These are phyloP conservation scores for Aspergillus vadensis DNA, from an alignment of 2,329 filamentous ascomycete species.

Conservation along the genomic window DNA sequence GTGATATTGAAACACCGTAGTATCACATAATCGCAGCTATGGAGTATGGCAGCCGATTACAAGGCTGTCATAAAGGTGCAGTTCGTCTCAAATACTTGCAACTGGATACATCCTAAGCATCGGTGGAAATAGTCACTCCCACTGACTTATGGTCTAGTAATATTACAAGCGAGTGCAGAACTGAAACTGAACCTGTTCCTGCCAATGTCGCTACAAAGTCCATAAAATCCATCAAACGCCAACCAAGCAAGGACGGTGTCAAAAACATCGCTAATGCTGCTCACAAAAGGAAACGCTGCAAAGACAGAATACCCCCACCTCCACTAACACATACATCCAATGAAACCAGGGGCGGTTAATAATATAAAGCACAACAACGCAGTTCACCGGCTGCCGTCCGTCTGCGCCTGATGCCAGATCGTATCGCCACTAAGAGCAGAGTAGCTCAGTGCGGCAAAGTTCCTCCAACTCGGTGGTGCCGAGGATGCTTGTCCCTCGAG, in stretches of 20 bases:
- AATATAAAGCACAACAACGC: constrained; percentile 14
- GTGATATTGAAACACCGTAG: no score
- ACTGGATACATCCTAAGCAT: no score
- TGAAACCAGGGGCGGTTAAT: constrained; percentile 17
- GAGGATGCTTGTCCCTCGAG: constrained; percentile 36
- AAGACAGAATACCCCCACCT: constrained; percentile 19
- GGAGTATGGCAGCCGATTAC: no score
- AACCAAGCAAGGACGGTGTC: constrained; percentile 20
- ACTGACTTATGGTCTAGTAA: no score
- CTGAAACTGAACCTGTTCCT: not conserved
- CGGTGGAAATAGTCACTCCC: no score
- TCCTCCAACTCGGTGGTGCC: constrained; percentile 46
- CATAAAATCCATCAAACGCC: constrained; percentile 30
- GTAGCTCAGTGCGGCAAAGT: constrained; percentile 47
- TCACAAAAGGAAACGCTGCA: constrained; percentile 15
- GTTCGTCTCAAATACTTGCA: no score
- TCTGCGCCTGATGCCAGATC: constrained; percentile 46
- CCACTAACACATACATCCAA: constrained; percentile 13
- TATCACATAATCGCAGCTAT: no score
- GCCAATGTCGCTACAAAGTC: not conserved
- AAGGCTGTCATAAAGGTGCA: no score
- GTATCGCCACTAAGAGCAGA: constrained; percentile 51
- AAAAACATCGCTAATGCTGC: constrained; percentile 38
- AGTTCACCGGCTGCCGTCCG: constrained; percentile 42
- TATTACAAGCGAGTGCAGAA: not conserved